Evolutionary conservation across 208 protist genomes (phyloP), one percentile per base, ranked within the genome.

Genomic region (Trypanosoma congolense): DNA sequence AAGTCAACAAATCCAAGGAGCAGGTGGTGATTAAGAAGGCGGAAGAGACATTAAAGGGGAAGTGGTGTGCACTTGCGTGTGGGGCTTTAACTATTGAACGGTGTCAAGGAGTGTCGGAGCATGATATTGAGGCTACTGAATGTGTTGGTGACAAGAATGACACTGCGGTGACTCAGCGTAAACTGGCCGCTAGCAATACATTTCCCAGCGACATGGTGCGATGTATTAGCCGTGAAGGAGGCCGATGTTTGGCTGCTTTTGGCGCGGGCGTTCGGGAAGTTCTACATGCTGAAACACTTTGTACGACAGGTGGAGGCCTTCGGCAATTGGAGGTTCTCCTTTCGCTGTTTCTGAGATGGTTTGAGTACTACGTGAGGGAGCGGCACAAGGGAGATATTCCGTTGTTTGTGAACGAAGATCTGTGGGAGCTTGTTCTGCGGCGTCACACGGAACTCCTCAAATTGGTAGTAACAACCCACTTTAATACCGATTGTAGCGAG

Each of bases 381-480:
- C 65, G 69, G 24, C 77, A 87, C 50, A 77, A 70, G 12, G 81
- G 73, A 61, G 57, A 56, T 5, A 66, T 41, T 45, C 75, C 60
- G 40, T 63, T 18, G 65, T 80, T 75, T 38, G 50, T 16, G 47
- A 70, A 83, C 47, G 45, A 42, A 0, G 83, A 90, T 36, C 47
- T 90, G n/a, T 89, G 81, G 73, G 29, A 19, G 4, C 91, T 94
- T 77, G 49, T 90, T n/a, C 38, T 91, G 5, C 62, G 77, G 18
- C 77, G 83, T 1, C 83, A 91, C 56, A 45, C 61, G 3, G 73
- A 76, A n/a, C 65, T 90, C 2, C 70, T 94, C 2, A 68, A 56
- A 19, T 81, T 60, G 63, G 61, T 65, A 6, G 47, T 90, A 16
- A 41, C 58, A 22, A 16, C 56, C 54, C 44, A 57, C 6, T 53